These are phyloP conservation scores for Balamuthia mandrillaris DNA, from an alignment of 208 protist genomes.

Conservation along the genomic window DNA sequence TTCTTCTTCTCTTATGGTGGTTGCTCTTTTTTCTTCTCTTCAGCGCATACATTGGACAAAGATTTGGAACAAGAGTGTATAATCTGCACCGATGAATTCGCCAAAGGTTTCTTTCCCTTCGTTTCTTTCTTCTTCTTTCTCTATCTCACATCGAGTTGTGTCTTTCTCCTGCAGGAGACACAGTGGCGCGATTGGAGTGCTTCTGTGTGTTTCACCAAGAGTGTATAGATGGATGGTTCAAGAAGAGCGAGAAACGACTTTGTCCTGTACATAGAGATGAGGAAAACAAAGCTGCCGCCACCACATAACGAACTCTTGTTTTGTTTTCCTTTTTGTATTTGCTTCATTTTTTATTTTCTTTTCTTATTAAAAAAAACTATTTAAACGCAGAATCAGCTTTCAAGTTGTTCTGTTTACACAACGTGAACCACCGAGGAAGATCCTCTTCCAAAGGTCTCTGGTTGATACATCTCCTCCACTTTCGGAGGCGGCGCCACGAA, in stretches of 20 bases:
- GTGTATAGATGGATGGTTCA: slow-evolving; percentile 22
- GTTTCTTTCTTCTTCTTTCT: background rate
- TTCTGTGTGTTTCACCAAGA: slow-evolving; percentile 23
- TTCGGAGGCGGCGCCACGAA: slow-evolving; percentile 12
- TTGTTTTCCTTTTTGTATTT: too few relatives aligned
- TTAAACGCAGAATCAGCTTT: too few relatives aligned
- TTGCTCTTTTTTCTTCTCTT: background rate
- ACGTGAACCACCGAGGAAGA: background rate
- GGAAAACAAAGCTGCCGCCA: background rate
- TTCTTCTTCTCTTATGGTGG: background rate
- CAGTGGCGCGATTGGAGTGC: too few relatives aligned
- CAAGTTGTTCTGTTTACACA: too few relatives aligned
- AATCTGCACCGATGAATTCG: background rate
- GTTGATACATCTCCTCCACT: slow-evolving; percentile 28
- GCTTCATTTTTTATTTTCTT: too few relatives aligned
- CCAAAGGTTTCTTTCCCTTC: background rate
- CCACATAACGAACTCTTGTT: too few relatives aligned
- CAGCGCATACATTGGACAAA: background rate
- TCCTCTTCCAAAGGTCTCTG: slow-evolving; percentile 13
- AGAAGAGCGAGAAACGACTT: background rate
- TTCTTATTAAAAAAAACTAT: too few relatives aligned
- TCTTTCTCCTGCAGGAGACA: background rate
- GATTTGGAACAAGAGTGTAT: background rate
- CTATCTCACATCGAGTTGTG: background rate
- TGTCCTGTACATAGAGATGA: slow-evolving; percentile 20